phyloP scores from a whole-genome alignment of 2,329 filamentous ascomycete species.

The Aspergillus novoparasiticus region DNA sequence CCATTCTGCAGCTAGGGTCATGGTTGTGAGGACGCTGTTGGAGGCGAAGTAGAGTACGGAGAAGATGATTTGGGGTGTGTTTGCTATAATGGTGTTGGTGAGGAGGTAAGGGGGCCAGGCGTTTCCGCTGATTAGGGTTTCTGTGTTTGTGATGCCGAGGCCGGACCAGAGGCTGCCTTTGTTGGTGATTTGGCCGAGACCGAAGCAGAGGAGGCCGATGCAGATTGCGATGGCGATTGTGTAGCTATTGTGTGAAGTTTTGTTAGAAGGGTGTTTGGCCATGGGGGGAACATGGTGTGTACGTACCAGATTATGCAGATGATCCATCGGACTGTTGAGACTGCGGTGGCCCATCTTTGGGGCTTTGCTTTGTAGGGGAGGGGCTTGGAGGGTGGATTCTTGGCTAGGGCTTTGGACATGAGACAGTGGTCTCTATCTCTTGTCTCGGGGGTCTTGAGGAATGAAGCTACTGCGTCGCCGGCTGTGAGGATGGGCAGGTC shows the following conservation, averaged over 20 bases:
- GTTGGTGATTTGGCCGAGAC: background rate
- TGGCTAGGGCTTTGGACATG: background rate
- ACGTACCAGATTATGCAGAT: background rate
- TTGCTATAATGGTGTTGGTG: constrained; percentile 30
- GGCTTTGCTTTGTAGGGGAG: background rate
- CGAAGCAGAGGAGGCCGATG: constrained; percentile 2
- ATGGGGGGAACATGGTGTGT: background rate
- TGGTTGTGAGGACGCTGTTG: constrained; percentile 44
- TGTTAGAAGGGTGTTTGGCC: background rate
- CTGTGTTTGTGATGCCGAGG: constrained; percentile 3
- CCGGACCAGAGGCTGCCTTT: background rate
- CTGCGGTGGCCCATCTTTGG: constrained; percentile 7
- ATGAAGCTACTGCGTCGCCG: constrained; percentile 15
- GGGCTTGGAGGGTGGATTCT: background rate
- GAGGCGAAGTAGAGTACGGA: constrained; percentile 36
- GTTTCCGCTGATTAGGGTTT: constrained; percentile 7
- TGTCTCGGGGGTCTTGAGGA: constrained; percentile 4
- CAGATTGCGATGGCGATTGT: background rate
- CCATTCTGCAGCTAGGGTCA: constrained; percentile 53
- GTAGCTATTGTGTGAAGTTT: background rate
- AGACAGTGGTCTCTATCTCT: background rate
- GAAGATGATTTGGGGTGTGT: constrained; percentile 36
- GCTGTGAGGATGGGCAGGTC: constrained; percentile 4
- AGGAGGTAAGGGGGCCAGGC: constrained; percentile 10
- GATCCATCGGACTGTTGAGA: constrained; percentile 3